phyloP scores from a whole-genome alignment of 352 stramenopile species.

The Elongisporangium prolatum region DNA sequence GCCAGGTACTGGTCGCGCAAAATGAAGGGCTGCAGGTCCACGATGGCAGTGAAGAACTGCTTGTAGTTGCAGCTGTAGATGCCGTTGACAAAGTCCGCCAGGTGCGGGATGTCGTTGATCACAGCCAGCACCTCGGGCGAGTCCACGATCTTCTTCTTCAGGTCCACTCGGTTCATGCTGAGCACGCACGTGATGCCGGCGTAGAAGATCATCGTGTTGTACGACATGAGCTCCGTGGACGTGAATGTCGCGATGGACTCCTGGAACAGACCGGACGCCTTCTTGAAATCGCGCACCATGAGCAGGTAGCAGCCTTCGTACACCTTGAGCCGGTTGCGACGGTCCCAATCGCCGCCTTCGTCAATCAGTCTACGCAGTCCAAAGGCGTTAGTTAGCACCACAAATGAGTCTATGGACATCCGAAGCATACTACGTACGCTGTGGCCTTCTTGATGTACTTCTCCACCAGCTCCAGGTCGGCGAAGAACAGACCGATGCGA shows the following conservation, averaged over 20 bases:
- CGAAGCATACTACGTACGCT: slow-evolving; percentile 34
- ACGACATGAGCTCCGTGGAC: slow-evolving; percentile 96
- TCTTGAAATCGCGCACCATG: slow-evolving; percentile 92
- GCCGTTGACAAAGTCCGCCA: slow-evolving; percentile 89
- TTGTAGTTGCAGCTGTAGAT: slow-evolving; percentile 99
- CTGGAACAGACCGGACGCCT: slow-evolving; percentile 90
- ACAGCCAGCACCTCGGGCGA: slow-evolving; percentile 94
- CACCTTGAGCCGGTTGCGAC: slow-evolving; percentile 97
- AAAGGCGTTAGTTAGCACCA: neutral
- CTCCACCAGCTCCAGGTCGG: slow-evolving; percentile 80
- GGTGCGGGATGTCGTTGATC: slow-evolving; percentile 75
- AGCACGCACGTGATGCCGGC: slow-evolving; percentile 95
- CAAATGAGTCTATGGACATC: neutral
- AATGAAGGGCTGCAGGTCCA: slow-evolving; percentile 79
- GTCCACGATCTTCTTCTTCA: slow-evolving; percentile 98
- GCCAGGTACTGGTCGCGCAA: slow-evolving; percentile 93
- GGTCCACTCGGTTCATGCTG: slow-evolving; percentile 88
- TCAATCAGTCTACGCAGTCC: slow-evolving; percentile 72
- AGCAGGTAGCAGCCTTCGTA: slow-evolving; percentile 96
- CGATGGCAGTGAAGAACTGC: slow-evolving; percentile 93
- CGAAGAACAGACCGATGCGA: slow-evolving; percentile 86
- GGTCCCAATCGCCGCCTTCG: slow-evolving; percentile 98
- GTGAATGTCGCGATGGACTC: slow-evolving; percentile 98
- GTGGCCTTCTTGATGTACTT: slow-evolving; percentile 87
- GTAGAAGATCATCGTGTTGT: slow-evolving; percentile 98